Base-by-base conservation (phyloP, 352 stramenopile genomes). In the Stramenopiles sp. region DNA sequence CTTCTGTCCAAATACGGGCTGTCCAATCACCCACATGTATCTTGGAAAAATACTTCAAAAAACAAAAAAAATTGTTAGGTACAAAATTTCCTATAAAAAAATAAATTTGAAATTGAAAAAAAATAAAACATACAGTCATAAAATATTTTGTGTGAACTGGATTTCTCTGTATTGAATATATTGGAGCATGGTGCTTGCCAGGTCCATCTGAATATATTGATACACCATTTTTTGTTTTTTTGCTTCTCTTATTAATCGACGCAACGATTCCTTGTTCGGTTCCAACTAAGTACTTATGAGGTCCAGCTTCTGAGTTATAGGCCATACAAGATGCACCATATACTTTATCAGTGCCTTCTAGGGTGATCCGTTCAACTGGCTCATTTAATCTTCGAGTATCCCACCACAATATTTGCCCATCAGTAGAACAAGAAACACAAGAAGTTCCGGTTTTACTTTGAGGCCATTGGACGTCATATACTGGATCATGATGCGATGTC, bases 101-200 rank as follows among this genome's bases (percentile, higher is more conserved):
- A n/a, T n/a, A n/a, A n/a, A n/a, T n/a, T n/a, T n/a, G n/a, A n/a
- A n/a, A n/a, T n/a, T n/a, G n/a, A n/a, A n/a, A n/a, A n/a, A n/a
- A n/a, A n/a, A n/a, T n/a, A n/a, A n/a, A n/a, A n/a, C n/a, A n/a
- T n/a, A 32, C 26, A 7, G 75, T 91, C 56, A 93, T 66, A 56
- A 92, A 93, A 47, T 85, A 93, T 49, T 93, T 91, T 55, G 77
- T 84, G 50, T 92, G 71, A n/a, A 64, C 80, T 23, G 78, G 78
- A 48, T 93, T 93, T 18, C 78, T 64, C 52, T 91, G 71, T 50
- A 93, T 88, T 26, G 60, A 66, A 47, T 74, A 85, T 47, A 93
- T 87, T 23, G 77, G 71, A 0, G 75, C 78, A 47, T 91, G 74
- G 52, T 93, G 78, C 48, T 89, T 88, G 22, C 76, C 76, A 7